Evolutionary conservation across 352 stramenopile species (phyloP), one percentile per base, ranked within the genome.

Genomic region (Globisporangium emineosum): DNA sequence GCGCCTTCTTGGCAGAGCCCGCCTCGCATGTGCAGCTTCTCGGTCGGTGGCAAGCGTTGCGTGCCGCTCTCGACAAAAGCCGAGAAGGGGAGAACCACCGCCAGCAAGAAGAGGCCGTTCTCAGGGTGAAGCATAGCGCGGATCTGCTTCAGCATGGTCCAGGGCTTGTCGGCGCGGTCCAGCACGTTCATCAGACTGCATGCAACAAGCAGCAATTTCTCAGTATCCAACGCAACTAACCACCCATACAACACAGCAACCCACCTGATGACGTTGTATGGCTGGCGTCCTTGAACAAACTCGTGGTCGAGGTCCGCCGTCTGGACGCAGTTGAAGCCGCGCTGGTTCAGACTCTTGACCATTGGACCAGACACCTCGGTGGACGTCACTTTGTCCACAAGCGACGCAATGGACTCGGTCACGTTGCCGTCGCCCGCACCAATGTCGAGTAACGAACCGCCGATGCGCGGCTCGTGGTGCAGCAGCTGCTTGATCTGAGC

Each of bases 381-480:
- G 6, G 80, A 82, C 17, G 73, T 81, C 29, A 93, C 84, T 42
- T 77, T 61, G 30, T 88, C 71, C 17, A 92, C 83, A 17, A 93
- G 77, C 58, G 84, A 87, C n/a, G 81, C 83, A n/a, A 95, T 70
- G 13, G 78, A 85, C 17, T 71, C 81, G 4, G 87, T 95, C 50
- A 95, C 85, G 53, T 95, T 91, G 62, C 87, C 87, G 62, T 95
- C 87, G 32, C 87, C 87, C 21, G 87, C 87, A 32, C 85, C 87
- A 66, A 95, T 91, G 45, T 95, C 87, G 10, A 95, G 78, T 33
- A 95, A 57, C 15, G 80, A 81, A 1, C 76, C 73, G 21, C 72
- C 70, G n/a, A 86, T 60, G 9, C 61, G 71, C 40, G 82, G 61
- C 0, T 90, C 68, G n/a, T 69, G 77, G 47, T 72, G 72, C 29